Base-by-base conservation (phyloP, 192 early-diverging fungal genomes). In the Chytriomyces sp. region DNA sequence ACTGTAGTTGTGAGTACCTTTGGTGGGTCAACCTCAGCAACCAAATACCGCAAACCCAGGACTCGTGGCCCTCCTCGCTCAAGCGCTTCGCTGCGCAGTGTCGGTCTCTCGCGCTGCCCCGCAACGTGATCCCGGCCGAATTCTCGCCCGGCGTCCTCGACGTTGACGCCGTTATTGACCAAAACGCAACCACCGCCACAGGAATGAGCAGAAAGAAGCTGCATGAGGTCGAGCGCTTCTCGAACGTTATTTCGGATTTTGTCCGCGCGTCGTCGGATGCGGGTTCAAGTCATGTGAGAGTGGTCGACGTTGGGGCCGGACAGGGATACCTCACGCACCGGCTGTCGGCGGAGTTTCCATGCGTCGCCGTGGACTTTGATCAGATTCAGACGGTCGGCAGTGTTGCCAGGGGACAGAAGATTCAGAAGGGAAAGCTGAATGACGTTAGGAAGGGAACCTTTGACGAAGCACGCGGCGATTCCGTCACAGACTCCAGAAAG, bases 301-400 rank as follows among this genome's bases (percentile, higher is more conserved):
- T 76, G 10, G 59, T 79, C 26, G 78, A 79, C 52, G 59, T 79
- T 38, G 78, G 78, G 17, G 73, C 78, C 34, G 78, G 78, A 7
- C 74, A 72, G 44, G 78, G 78, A 14, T 76, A 79, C 57, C 64
- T 79, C 62, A 76, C 78, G 22, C 72, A 76, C 34, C 59, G 64
- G 32, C 54, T 79, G 5, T 19, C 69, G 10, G 34, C 70, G 32
- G 56, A 65, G 22, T 61, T 32, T 49, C 74, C 74, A 10, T 66
- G 76, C 33, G 60, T 79, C 4, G 78, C 71, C 34, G 54, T 79
- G 28, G 78, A 79, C 52, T 79, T 70, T 34, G 59, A 76, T 64
- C 36, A 64, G 34, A 72, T 67, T 25, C 70, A 72, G 61, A 77
- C 76, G 1, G 58, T 49, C 61, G 76, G 70, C 8, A 64, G 71